A percentile compares a stretch with the other conserved stretches of the same genome.
Conservation (phyloP, 2,329 filamentous ascomycete species). For the Paecilomyces variotii region DNA sequence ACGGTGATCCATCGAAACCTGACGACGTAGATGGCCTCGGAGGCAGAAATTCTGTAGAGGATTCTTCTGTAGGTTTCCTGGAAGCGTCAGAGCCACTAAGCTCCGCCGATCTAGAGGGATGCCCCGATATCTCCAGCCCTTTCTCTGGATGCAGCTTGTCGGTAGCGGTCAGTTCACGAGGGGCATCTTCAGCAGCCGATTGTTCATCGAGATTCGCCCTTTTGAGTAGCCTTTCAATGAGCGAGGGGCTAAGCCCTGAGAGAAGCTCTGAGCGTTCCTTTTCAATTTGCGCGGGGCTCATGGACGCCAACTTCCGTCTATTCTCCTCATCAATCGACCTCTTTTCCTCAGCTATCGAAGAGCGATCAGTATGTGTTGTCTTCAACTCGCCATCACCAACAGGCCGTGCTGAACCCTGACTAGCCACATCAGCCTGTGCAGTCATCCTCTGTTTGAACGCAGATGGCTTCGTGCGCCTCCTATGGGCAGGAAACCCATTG, state of each 20-base stretch:
- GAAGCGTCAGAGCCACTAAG: slow-evolving; percentile 21
- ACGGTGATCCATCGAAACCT: slow-evolving; percentile 5
- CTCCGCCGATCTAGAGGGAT: slow-evolving; percentile 11
- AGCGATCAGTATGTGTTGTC: slow-evolving; percentile 10
- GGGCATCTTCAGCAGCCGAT: neutral
- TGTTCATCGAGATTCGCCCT: slow-evolving; percentile 66
- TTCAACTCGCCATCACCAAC: slow-evolving; percentile 15
- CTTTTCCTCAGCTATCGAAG: slow-evolving; percentile 51
- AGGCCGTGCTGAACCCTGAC: neutral
- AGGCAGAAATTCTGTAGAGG: neutral
- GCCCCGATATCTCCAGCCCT: neutral
- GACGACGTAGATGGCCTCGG: slow-evolving; percentile 1
- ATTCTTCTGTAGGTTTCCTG: slow-evolving; percentile 5
- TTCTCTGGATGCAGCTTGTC: slow-evolving; percentile 1
- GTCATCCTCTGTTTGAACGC: slow-evolving; percentile 62
- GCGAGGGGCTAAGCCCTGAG: slow-evolving; percentile 61
- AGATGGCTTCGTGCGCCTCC: slow-evolving; percentile 64
- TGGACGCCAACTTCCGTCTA: slow-evolving; percentile 59
- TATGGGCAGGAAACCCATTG: slow-evolving; percentile 83
- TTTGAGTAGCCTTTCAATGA: slow-evolving; percentile 69
- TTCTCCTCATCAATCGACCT: slow-evolving; percentile 78
- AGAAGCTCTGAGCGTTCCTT: slow-evolving; percentile 74
- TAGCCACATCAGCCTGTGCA: neutral
- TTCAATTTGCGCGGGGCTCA: slow-evolving; percentile 77
- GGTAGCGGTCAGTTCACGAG: neutral